Base-by-base conservation (phyloP, 768 basidiomycete genomes). In the Tricholoma bakamatsutake region DNA sequence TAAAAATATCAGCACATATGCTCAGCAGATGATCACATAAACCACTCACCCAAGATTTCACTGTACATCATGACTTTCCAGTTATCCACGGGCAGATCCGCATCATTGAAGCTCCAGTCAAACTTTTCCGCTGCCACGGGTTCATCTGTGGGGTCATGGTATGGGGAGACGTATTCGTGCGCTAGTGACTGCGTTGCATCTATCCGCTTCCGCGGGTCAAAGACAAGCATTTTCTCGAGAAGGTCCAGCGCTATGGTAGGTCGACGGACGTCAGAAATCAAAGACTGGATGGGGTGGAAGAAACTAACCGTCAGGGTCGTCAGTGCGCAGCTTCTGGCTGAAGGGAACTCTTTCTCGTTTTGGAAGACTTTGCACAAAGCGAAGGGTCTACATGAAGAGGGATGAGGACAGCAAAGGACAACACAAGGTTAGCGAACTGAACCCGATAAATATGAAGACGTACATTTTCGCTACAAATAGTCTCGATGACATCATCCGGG, bases 61-160 rank as follows among this genome's bases (percentile, higher is more conserved):
- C 87, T 90, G 77, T 98, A 98, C 96, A 99, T 99, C 97, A 99
- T 99, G 67, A 97, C 96, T 74, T 98, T 98, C 97, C 97, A 99
- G 1, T 93, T 96, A 66, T 99, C 97, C 10, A 98, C 90, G 0
- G 97, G 97, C 45, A 99, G 78, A 70, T 99, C 97, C 17, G 97
- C 97, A 61, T 99, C 97, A 71, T 99, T 99, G 83, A 99, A 99
- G 65, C 87, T 90, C 97, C 97, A 99, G 72, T 99, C 97, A 65
- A 99, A 99, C 66, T 90, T 88, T 68, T 98, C 94, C 15, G 78
- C 83, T 11, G 97, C 92, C 17, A 87, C 85, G 8, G 97, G 97
- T 68, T 99, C 97, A 68, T 99, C 97, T 2, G 93, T 93, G 7
- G 96, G 94, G 71, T 99, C 97, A 66, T 99, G 97, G 67, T 99